phyloP scores from a whole-genome alignment of 371 early-diverging fungal genomes.

The Apophysomyces elegans region DNA sequence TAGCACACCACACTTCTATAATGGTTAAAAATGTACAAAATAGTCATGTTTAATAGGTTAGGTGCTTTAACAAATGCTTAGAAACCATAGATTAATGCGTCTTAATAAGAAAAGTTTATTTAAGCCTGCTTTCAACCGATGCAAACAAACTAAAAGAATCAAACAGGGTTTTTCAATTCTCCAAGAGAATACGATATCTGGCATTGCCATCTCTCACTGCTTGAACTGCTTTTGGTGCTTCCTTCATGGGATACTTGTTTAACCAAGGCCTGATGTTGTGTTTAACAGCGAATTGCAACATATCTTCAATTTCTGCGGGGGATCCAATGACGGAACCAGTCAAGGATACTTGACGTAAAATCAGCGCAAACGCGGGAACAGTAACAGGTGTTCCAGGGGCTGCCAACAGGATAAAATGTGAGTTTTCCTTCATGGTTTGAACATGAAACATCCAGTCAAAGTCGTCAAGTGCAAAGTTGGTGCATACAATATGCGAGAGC shows the following conservation, averaged over 20 bases:
- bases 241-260: conserved; percentile 61
- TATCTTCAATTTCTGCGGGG: conserved; percentile 55
- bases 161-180: conserved; percentile 23
- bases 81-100: too few relatives aligned
- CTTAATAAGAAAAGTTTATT: too few relatives aligned
- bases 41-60: too few relatives aligned
- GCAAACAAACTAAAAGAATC: too few relatives aligned
- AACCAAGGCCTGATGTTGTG: conserved; percentile 69
- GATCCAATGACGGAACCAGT: conserved; percentile 76
- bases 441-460: conserved; percentile 47
- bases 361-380: conserved; percentile 33
- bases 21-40: too few relatives aligned
- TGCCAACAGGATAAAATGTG: conserved; percentile 63
- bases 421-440: conserved; percentile 44
- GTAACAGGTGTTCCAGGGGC: conserved; percentile 56
- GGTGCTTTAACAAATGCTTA: too few relatives aligned
- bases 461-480: conserved; percentile 39
- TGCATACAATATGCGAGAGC: conserved; percentile 32
- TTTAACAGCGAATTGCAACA: conserved; percentile 73
- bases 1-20: too few relatives aligned
- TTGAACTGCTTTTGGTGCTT: conserved; percentile 66
- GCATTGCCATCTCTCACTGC: conserved; percentile 67
- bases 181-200: conserved; percentile 68
- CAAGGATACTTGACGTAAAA: conserved; percentile 52
- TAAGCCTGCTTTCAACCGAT: too few relatives aligned